Evolutionary conservation across 306 rosid species (phyloP), one percentile per base, ranked within the genome.

Genomic region (Cucumis melo): DNA sequence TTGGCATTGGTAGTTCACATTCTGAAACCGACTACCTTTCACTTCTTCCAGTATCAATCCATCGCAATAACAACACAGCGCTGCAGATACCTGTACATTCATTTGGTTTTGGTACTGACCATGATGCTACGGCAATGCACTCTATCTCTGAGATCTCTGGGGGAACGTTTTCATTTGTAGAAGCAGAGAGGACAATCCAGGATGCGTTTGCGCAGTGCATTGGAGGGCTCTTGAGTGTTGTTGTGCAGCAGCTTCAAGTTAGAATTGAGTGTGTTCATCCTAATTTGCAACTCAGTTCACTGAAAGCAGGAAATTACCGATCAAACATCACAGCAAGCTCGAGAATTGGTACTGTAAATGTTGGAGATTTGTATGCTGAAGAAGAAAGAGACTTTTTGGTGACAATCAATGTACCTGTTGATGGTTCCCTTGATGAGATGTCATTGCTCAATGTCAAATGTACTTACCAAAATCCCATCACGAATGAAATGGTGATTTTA

Each of bases 341-440:
- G 8, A 77, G 80, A 77, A 44, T 64, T 7, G 74, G 74, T 29
- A 59, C 50, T 46, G 51, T 77, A 41, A 50, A 63, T 61, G 72
- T 63, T n/a, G 80, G 80, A 77, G 80, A 77, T 56, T 50, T 77
- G 73, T 77, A 77, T 77, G 80, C 80, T 20, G 74, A 77, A 32
- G 80, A 77, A 77, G 80, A 77, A 63, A 29, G 73, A 20, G 80
- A 77, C 60, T 77, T 77, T 48, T 50, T 77, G 73, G 80, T 77
- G 48, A 62, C 60, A 17, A n/a, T 77, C 13, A 63, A 77, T 21
- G 39, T 77, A n/a, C 80, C 80, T 0, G 14, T 48, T 44, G 74
- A 34, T 29, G 42, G 60, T 41, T 77, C 74, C 27, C 14, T 1
- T 17, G 73, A 77, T 19, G 74, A 61, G 32, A 77, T 77, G 74